These are phyloP conservation scores for Penicillium sp. DNA, from an alignment of 2,329 filamentous ascomycete species.

Conservation along the genomic window DNA sequence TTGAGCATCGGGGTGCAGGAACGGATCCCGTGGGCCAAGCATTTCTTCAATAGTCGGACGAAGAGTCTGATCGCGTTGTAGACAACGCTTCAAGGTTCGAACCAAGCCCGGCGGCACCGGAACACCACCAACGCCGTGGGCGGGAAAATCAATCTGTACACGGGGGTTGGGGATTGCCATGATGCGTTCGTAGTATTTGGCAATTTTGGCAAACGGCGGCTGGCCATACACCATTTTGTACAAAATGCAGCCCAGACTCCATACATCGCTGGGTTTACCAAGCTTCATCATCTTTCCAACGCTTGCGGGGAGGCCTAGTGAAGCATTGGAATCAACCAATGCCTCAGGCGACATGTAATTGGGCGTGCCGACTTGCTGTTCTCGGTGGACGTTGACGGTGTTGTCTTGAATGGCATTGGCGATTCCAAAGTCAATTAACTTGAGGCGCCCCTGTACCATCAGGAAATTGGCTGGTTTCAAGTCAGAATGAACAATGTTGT, in stretches of 20 bases:
- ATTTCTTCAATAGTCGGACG: constrained; percentile 55
- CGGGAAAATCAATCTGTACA: constrained; percentile 45
- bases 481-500: constrained; percentile 93
- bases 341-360: constrained; percentile 99
- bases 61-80: constrained; percentile 53
- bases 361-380: constrained; percentile 89
- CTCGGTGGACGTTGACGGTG: constrained; percentile 94
- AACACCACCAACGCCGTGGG: constrained; percentile 44
- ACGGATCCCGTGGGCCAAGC: constrained; percentile 51
- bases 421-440: constrained; percentile 97
- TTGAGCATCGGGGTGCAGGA: constrained; percentile 52
- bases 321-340: constrained; percentile 76
- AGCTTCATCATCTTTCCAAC: constrained; percentile 79
- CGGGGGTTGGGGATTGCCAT: constrained; percentile 48
- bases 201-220: constrained; percentile 89
- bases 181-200: constrained; percentile 78
- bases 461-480: constrained; percentile 97
- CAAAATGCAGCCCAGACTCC: constrained; percentile 91
- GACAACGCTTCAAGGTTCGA: constrained; percentile 52
- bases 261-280: constrained; percentile 91
- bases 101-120: constrained; percentile 52
- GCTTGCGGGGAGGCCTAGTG: constrained; percentile 45
- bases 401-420: constrained; percentile 96
- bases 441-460: constrained; percentile 79
- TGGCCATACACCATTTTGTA: constrained; percentile 98